These are phyloP conservation scores for Trichoderma sp. DNA, from an alignment of 2,329 filamentous ascomycete genomes.

Conservation along the genomic window DNA sequence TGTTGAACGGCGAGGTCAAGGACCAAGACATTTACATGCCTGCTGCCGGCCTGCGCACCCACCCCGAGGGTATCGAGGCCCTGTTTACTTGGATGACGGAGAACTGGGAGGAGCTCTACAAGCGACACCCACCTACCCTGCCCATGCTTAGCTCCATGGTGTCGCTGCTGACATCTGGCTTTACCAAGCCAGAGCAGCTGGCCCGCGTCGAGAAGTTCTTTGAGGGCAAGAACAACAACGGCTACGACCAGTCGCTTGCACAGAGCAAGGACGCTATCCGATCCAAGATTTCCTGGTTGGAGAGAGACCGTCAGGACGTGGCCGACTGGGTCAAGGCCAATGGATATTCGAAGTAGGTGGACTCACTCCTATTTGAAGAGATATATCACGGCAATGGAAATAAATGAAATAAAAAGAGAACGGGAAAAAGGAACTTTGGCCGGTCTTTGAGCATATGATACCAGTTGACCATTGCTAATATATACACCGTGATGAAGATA, in stretches of 20 bases:
- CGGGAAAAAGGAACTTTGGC: background rate
- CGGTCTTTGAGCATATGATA: background rate
- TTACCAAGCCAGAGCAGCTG: constrained; percentile 75
- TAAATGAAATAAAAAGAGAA: background rate
- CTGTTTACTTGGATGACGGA: constrained; percentile 81
- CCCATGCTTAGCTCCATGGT: constrained; percentile 86
- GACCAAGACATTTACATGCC: constrained; percentile 94
- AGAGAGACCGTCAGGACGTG: constrained; percentile 31
- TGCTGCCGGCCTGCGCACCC: constrained; percentile 73
- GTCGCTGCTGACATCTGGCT: constrained; percentile 76
- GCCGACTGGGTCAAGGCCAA: constrained; percentile 31
- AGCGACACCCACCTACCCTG: constrained; percentile 81
- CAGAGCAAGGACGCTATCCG: constrained; percentile 84
- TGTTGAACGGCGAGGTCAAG: constrained; percentile 81
- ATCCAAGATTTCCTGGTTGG: constrained; percentile 61
- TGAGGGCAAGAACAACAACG: constrained; percentile 73
- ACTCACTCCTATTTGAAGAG: background rate
- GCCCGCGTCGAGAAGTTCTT: constrained; percentile 81
- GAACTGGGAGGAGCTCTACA: constrained; percentile 83
- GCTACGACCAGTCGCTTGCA: constrained; percentile 85
- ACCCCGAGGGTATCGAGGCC: constrained; percentile 75
- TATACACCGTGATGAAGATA: constrained; percentile 5
- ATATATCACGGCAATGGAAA: background rate
- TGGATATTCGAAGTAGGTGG: constrained; percentile 24
- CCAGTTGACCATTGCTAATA: constrained; percentile 10